These are phyloP conservation scores for Aspergillus ochraceus DNA, from an alignment of 2,329 filamentous ascomycete species.

Conservation along the genomic window DNA sequence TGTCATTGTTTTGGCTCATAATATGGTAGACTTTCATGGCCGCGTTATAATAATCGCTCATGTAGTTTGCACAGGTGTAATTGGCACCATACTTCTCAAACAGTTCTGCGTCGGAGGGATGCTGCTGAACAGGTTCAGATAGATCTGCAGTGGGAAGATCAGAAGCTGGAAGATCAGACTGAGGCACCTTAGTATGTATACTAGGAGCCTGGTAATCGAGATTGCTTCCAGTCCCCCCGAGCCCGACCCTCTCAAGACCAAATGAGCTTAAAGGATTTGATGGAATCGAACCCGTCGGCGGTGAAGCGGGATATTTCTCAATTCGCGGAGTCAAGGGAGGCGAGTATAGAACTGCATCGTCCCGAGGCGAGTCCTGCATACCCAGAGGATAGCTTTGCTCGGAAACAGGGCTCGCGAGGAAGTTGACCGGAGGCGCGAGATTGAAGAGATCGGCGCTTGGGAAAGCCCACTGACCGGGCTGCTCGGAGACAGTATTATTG, in stretches of 20 bases:
- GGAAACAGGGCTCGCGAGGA: background rate
- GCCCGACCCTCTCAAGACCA: too few relatives aligned
- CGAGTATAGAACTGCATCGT: background rate
- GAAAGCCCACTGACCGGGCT: conserved; percentile 9
- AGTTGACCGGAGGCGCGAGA: background rate
- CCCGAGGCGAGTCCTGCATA: background rate
- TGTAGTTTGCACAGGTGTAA: background rate
- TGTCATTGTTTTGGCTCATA: background rate
- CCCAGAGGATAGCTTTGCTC: background rate
- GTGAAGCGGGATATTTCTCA: background rate
- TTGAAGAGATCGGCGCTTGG: background rate
- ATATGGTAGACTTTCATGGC: background rate
- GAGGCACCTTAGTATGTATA: background rate
- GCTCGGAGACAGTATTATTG: background rate
- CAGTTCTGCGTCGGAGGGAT: background rate
- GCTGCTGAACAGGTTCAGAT: background rate
- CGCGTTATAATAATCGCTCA: background rate
- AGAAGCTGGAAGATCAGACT: background rate
- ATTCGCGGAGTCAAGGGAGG: background rate
- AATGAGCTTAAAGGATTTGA: background rate
- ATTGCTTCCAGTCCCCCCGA: too few relatives aligned
- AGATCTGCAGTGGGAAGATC: background rate
- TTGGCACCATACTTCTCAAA: background rate
- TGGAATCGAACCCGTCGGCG: background rate
- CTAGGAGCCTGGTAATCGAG: background rate